A percentile compares a stretch with the other conserved stretches of the same genome.
phyloP scores from a whole-genome alignment of 1,284 basidiomycete species.

The Inonotus obliquus region DNA sequence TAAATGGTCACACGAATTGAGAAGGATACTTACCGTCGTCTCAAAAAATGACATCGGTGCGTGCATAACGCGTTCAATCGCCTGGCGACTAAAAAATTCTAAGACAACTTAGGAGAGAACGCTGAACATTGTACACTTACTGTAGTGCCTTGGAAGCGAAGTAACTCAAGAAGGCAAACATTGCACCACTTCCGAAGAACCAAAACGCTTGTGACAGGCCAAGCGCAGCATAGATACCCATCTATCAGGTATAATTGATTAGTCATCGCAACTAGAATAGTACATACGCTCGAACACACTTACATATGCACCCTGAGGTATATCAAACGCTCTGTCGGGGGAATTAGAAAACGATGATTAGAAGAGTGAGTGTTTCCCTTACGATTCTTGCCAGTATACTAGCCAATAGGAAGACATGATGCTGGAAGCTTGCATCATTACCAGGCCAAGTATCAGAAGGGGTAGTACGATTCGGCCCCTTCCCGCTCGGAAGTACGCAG shows the following conservation, averaged over 20 bases:
- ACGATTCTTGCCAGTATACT: conserved; percentile 67
- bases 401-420: conserved; percentile 71
- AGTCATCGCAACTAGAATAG: conserved; percentile 33
- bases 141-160: conserved; percentile 44
- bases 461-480: conserved; percentile 52
- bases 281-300: conserved; percentile 23
- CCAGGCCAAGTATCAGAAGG: conserved; percentile 44
- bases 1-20: background rate
- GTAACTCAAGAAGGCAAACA: conserved; percentile 56
- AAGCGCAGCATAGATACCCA: conserved; percentile 62
- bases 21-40: conserved; percentile 53
- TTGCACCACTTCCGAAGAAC: conserved; percentile 50
- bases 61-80: conserved; percentile 61
- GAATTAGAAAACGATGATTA: background rate
- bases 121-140: conserved; percentile 17
- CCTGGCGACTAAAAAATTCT: conserved; percentile 31
- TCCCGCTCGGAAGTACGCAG: conserved; percentile 49
- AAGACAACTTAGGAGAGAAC: background rate
- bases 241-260: conserved; percentile 59
- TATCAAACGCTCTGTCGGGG: conserved; percentile 2
- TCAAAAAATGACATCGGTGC: conserved; percentile 90
- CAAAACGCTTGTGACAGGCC: conserved; percentile 46
- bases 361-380: conserved; percentile 13
- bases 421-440: conserved; percentile 53
- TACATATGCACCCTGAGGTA: conserved; percentile 38